Base-by-base conservation (phyloP, 1,284 basidiomycete genomes). In the Gomphus sp. region DNA sequence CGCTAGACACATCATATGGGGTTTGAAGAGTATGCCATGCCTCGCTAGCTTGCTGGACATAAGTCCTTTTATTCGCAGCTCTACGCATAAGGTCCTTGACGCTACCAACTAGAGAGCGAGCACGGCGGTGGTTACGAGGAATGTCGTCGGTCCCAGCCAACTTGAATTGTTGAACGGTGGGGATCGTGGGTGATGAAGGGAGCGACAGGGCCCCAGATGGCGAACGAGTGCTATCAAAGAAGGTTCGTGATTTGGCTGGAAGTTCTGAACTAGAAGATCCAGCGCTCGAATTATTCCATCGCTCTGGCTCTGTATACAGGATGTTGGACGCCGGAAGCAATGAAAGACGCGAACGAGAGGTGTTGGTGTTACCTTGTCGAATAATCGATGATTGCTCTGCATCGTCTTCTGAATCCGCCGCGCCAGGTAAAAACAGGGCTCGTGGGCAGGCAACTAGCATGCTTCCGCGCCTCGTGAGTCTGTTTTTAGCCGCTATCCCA, bases 401-500 rank as follows among this genome's bases (percentile, higher is more conserved):
- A 22, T 53, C 50, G 14, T 54, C 54, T 31, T 47, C 54, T 9
- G 31, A 34, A 33, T 47, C 41, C 34, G n/a, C 25, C 7, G 10
- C 18, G 36, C 52, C 18, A 53, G 52, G 52, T 5, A 37, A 39
- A 14, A 43, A 43, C 9, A 43, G 71, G 62, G 77, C 77, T 66
- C 73, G 80, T 61, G 79, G 75, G 56, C 83, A 72, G 31, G 78
- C 76, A 50, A 85, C 78, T 33, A 84, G 76, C 22, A 87, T 78
- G 59, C 84, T 89, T 67, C 88, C 85, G 62, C 85, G 81, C 64
- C 76, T 78, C 12, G 77, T 80, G 56, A 87, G 70, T 36, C 79
- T 77, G 65, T 77, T 80, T 69, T 76, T 82, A 41, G 84, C 78
- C 63, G 81, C 74, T 54, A 76, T 67, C 36, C 73, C 71, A 68